Percentiles rank a stretch among this genome's conserved stretches.
Conservation (phyloP, 352 stramenopile species). For the Pythium phragmiticola region DNA sequence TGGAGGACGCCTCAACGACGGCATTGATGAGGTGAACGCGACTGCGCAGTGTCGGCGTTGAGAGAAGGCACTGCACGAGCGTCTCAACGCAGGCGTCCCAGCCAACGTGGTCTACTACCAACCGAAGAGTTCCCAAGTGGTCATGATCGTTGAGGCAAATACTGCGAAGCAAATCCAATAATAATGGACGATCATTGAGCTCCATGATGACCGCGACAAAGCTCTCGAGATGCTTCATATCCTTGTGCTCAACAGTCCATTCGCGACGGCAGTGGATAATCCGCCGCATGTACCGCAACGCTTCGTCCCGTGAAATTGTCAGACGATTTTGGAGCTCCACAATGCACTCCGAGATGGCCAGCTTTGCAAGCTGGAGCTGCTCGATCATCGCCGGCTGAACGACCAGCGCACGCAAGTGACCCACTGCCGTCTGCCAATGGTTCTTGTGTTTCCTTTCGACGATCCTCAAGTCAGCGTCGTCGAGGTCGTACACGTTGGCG, state of each 20-base stretch:
- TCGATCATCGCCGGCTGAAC: not conserved
- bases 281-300: not conserved
- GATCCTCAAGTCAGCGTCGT: not conserved
- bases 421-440: no score
- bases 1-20: not conserved
- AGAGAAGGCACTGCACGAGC: not conserved
- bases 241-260: not conserved
- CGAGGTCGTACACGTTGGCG: not conserved
- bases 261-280: not conserved
- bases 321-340: not conserved
- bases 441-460: not conserved
- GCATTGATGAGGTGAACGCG: not conserved
- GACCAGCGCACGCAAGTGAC: not conserved
- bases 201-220: not conserved
- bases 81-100: not conserved
- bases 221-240: not conserved
- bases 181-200: not conserved
- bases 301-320: not conserved
- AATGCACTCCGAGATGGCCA: not conserved
- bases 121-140: not conserved
- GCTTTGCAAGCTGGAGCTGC: not conserved
- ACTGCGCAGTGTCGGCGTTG: not conserved
- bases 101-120: not conserved
- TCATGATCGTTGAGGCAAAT: no score
- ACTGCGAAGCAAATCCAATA: not conserved